Percentiles rank a stretch among this genome's conserved stretches.
These are phyloP conservation scores for Candida hispaniensis DNA, from an alignment of 805 yeast genomes.

Conservation along the genomic window DNA sequence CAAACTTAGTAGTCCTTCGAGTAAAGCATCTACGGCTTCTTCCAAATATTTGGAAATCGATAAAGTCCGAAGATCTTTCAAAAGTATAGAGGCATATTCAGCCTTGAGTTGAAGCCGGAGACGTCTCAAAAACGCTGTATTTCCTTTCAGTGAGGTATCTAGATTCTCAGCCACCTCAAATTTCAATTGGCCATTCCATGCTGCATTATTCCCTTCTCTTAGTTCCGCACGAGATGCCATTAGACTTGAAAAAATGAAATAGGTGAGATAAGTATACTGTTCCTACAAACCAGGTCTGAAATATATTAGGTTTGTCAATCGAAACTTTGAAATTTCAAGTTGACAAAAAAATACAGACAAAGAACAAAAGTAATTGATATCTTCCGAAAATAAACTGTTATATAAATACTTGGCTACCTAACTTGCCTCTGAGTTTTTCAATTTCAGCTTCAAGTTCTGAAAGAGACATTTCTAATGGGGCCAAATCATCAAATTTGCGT, in stretches of 20 bases:
- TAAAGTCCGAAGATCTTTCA: constrained; percentile 51
- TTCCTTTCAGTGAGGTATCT: constrained; percentile 73
- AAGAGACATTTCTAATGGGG: constrained; percentile 46
- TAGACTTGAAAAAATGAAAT: no score
- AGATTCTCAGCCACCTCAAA: constrained; percentile 17
- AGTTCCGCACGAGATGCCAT: no score
- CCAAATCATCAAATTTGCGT: constrained; percentile 68
- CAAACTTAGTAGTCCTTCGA: constrained; percentile 50
- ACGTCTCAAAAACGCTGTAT: constrained; percentile 65
- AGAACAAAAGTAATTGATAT: no score
- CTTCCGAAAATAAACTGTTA: no score
- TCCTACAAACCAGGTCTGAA: no score
- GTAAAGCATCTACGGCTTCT: constrained; percentile 52
- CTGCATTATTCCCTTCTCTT: constrained; percentile 8
- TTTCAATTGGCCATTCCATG: constrained; percentile 17
- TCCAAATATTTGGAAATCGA: constrained; percentile 65
- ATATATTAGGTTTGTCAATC: no score
- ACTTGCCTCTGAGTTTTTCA: constrained; percentile 15
- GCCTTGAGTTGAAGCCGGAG: constrained; percentile 45
- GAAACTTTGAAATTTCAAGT: no score
- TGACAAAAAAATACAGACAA: no score
- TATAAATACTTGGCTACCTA: constrained; percentile 7
- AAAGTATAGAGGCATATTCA: constrained; percentile 38
- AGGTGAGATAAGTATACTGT: no score
- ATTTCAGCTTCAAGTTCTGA: constrained; percentile 43